These are phyloP conservation scores for Apiospora hydei DNA, from an alignment of 2,329 filamentous ascomycete species.

Conservation along the genomic window DNA sequence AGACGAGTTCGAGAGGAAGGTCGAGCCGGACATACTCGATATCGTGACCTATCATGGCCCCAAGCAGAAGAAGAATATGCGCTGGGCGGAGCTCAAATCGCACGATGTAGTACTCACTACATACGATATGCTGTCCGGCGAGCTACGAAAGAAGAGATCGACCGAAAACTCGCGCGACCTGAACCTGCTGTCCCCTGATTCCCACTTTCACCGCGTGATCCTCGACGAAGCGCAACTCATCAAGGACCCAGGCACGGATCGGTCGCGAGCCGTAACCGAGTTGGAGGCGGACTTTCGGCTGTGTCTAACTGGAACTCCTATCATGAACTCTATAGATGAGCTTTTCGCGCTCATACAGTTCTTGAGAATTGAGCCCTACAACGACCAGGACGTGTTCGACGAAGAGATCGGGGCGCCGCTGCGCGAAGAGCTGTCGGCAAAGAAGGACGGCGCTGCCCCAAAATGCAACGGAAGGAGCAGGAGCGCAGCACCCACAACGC, in stretches of 20 bases:
- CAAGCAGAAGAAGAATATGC: conserved; percentile 31
- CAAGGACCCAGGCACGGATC: conserved; percentile 74
- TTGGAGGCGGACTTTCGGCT: conserved; percentile 72
- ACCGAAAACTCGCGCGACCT: conserved; percentile 55
- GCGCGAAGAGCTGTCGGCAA: conserved; percentile 57
- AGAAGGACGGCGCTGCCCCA: conserved; percentile 41
- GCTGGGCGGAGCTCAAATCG: conserved; percentile 52
- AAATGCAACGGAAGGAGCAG: background rate
- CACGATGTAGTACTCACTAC: conserved; percentile 83
- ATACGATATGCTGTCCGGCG: conserved; percentile 64
- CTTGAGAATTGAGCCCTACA: conserved; percentile 79
- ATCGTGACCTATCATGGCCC: conserved; percentile 38
- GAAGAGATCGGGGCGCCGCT: conserved; percentile 44
- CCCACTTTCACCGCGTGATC: conserved; percentile 75
- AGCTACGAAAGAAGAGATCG: conserved; percentile 42
- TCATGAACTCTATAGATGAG: conserved; percentile 87
- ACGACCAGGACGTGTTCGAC: conserved; percentile 68
- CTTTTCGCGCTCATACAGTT: conserved; percentile 82
- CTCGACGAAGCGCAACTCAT: conserved; percentile 85
- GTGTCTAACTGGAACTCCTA: conserved; percentile 83
- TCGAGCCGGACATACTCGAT: conserved; percentile 39
- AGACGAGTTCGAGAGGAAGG: conserved; percentile 34
- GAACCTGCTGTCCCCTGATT: conserved; percentile 63
- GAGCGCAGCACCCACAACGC: background rate
- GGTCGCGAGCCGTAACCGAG: conserved; percentile 65